Percentiles rank a stretch among this genome's conserved stretches.
phyloP scores from a whole-genome alignment of 768 basidiomycete species.

The Pulveroboletus sp. region DNA sequence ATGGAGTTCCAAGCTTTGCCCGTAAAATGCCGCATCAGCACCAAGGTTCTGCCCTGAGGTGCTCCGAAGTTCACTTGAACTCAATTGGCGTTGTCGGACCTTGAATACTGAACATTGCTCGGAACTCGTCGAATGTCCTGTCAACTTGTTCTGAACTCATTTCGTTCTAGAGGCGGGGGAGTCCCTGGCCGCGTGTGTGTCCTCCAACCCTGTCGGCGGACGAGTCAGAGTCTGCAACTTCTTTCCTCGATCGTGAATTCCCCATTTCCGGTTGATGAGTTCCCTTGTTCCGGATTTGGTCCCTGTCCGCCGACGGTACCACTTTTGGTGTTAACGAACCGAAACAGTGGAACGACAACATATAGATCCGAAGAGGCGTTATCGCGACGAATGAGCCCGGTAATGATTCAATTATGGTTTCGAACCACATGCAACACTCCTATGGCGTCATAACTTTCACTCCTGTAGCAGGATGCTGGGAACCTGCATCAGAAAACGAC shows the following conservation, averaged over 20 bases:
- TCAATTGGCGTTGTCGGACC: neutral
- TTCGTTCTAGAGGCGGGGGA: neutral
- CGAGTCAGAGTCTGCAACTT: neutral
- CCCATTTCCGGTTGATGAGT: slow-evolving; percentile 2
- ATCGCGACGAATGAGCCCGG: slow-evolving; percentile 6
- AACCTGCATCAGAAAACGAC: no score
- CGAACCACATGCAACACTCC: slow-evolving; percentile 6
- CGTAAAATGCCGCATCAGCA: neutral
- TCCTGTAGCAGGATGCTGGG: slow-evolving; percentile 9
- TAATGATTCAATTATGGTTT: neutral
- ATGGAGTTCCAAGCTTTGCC: neutral
- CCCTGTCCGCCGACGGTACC: slow-evolving; percentile 3
- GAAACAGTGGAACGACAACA: slow-evolving; percentile 19
- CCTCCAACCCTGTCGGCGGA: neutral
- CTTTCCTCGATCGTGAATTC: slow-evolving; percentile 7
- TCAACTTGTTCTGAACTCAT: slow-evolving; percentile 1
- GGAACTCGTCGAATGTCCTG: neutral
- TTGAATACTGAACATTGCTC: neutral
- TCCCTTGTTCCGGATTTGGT: slow-evolving; percentile 19
- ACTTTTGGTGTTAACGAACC: slow-evolving; percentile 18
- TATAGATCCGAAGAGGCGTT: slow-evolving; percentile 14
- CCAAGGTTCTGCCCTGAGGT: neutral
- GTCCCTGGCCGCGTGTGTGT: neutral
- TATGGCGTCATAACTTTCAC: slow-evolving; percentile 4
- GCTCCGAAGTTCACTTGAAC: neutral